These are phyloP conservation scores for Orbilia quercus DNA, from an alignment of 2,329 filamentous ascomycete species.

Conservation along the genomic window DNA sequence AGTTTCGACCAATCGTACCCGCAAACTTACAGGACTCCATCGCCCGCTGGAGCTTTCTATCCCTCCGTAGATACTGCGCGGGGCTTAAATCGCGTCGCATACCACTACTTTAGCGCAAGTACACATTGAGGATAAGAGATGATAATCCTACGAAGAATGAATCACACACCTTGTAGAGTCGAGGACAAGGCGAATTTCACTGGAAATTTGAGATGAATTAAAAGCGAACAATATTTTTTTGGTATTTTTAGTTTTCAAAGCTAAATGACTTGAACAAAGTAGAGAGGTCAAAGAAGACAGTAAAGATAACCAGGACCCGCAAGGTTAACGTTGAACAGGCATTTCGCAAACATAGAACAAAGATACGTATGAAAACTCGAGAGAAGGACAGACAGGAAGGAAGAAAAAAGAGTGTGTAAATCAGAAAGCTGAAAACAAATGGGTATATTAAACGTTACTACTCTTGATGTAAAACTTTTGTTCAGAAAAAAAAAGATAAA, in stretches of 20 bases:
- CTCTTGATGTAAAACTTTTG: conserved; percentile 52
- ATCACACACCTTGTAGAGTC: background rate
- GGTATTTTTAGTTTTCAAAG: conserved; percentile 29
- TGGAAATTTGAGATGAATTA: background rate
- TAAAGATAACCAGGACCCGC: conserved; percentile 50
- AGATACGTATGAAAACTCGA: background rate
- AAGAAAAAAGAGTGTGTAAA: conserved; percentile 17
- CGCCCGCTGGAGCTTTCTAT: no score
- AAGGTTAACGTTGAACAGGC: conserved; percentile 45
- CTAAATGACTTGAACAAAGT: conserved; percentile 33
- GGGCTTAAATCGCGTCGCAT: no score
- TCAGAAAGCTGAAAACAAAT: conserved; percentile 28
- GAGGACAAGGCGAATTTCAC: background rate
- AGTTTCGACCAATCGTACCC: no score
- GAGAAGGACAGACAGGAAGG: conserved; percentile 26
- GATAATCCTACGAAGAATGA: no score
- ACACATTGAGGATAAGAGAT: background rate
- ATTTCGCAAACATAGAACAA: conserved; percentile 2
- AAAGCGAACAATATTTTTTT: conserved; percentile 47
- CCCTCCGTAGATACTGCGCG: no score
- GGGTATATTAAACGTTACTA: conserved; percentile 56
- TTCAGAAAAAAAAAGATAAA: conserved; percentile 35
- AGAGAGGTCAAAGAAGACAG: conserved; percentile 36
- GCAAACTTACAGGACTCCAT: no score
- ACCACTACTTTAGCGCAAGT: no score